These are phyloP conservation scores for Ophiostoma ips DNA, from an alignment of 2,329 filamentous ascomycete genomes.

Conservation along the genomic window DNA sequence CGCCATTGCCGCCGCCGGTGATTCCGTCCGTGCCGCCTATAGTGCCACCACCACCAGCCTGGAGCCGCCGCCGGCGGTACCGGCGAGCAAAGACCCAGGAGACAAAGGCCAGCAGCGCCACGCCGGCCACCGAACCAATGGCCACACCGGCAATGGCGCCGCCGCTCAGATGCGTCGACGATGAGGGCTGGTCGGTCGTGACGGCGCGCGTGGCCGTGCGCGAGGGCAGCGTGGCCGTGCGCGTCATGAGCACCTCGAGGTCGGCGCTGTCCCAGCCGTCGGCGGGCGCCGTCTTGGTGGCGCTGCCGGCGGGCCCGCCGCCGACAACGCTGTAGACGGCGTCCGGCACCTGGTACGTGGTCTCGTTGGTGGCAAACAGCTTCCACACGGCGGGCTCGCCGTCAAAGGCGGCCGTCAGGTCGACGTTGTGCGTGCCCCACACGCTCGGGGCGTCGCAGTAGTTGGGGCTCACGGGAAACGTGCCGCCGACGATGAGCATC, in stretches of 20 bases:
- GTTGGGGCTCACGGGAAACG: constrained; percentile 33
- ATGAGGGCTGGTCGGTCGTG: constrained; percentile 5
- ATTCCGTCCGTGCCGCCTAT: no score
- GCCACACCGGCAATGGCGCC: constrained; percentile 33
- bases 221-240: constrained; percentile 29
- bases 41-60: neutral
- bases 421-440: constrained; percentile 42
- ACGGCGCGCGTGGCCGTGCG: constrained; percentile 37
- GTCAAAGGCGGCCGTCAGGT: constrained; percentile 36
- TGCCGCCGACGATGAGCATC: constrained; percentile 50
- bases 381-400: constrained; percentile 37
- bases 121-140: constrained; percentile 22
- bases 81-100: neutral
- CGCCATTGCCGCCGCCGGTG: no score
- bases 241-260: constrained; percentile 37
- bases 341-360: constrained; percentile 39
- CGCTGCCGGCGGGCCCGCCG: constrained; percentile 35
- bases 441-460: constrained; percentile 38
- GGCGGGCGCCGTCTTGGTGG: constrained; percentile 36
- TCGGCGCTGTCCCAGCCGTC: constrained; percentile 36
- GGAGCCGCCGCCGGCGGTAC: neutral
- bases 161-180: constrained; percentile 15
- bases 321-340: constrained; percentile 36
- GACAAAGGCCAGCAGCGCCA: constrained; percentile 17
- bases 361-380: constrained; percentile 33